Percentiles rank a stretch among this genome's conserved stretches.
Evolutionary conservation across 768 basidiomycete genomes (phyloP).

Genomic region (Chiua virens): DNA sequence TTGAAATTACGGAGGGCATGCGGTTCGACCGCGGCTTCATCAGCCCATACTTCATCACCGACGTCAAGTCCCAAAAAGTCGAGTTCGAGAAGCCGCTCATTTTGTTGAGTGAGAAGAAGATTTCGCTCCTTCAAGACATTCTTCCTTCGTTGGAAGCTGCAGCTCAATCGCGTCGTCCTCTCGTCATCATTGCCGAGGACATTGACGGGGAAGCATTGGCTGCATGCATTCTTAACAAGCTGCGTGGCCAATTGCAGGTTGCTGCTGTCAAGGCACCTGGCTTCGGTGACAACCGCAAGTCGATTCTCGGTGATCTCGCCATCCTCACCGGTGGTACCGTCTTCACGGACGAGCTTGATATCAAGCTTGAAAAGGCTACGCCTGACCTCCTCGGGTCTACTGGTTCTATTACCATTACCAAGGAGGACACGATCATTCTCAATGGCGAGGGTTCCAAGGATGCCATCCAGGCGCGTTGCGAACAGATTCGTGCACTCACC

Average conservation of each 20-base stretch:
- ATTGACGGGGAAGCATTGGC: constrained; percentile 97
- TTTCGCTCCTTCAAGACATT: constrained; percentile 91
- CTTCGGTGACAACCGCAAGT: constrained; percentile 99
- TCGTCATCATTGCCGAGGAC: constrained; percentile 97
- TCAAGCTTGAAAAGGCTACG: constrained; percentile 92
- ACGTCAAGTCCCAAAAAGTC: constrained; percentile 94
- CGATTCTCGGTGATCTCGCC: constrained; percentile 93
- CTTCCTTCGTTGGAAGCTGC: constrained; percentile 86
- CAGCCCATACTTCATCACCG: constrained; percentile 97
- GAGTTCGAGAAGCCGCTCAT: constrained; percentile 97
- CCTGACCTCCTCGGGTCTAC: constrained; percentile 88
- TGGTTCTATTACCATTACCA: constrained; percentile 91
- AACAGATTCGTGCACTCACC: constrained; percentile 88
- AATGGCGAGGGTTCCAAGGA: constrained; percentile 94
- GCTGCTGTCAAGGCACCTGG: constrained; percentile 96
- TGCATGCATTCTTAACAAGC: constrained; percentile 98
- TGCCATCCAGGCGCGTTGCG: constrained; percentile 88
- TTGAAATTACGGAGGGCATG: constrained; percentile 99
- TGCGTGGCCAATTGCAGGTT: constrained; percentile 95
- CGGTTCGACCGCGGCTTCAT: constrained; percentile 99
- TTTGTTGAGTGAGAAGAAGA: constrained; percentile 97
- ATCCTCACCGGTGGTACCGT: constrained; percentile 98
- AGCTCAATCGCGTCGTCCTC: constrained; percentile 80
- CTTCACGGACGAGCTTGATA: constrained; percentile 95
- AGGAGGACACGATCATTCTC: constrained; percentile 96